Percentiles rank a stretch among this genome's conserved stretches.
phyloP scores from a whole-genome alignment of 2,329 filamentous ascomycete genomes.

The Aspergillus amoenus region DNA sequence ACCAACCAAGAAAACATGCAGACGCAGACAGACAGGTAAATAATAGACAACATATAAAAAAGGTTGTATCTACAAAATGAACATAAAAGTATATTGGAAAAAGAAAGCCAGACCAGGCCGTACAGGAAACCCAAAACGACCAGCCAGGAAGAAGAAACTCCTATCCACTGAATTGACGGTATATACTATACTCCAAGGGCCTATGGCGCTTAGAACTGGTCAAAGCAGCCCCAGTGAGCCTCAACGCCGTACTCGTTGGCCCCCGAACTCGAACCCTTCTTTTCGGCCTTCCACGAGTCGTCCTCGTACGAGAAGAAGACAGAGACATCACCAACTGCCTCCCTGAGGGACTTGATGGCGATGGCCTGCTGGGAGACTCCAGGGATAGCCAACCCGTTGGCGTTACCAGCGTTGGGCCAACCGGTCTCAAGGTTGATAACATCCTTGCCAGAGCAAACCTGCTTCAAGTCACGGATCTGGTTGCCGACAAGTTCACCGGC shows the following conservation, averaged over 20 bases:
- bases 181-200: no score
- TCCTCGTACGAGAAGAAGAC: slow-evolving; percentile 81
- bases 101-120: no score
- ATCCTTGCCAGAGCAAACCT: slow-evolving; percentile 68
- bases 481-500: slow-evolving; percentile 75
- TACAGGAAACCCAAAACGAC: no score
- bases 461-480: slow-evolving; percentile 70
- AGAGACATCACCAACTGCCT: slow-evolving; percentile 64
- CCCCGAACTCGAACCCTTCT: no score
- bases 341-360: slow-evolving; percentile 71
- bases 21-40: no score
- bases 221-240: slow-evolving; percentile 65
- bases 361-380: slow-evolving; percentile 64
- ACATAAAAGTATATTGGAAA: no score
- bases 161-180: no score
- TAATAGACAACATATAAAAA: no score
- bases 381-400: slow-evolving; percentile 73
- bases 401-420: slow-evolving; percentile 71
- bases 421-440: slow-evolving; percentile 87
- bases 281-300: slow-evolving; percentile 73
- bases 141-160: no score
- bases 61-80: no score
- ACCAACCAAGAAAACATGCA: no score
- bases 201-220: slow-evolving; percentile 43
- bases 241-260: no score